These are phyloP conservation scores for Hemileia vastatrix DNA, from an alignment of 1,284 basidiomycete species.

Conservation along the genomic window DNA sequence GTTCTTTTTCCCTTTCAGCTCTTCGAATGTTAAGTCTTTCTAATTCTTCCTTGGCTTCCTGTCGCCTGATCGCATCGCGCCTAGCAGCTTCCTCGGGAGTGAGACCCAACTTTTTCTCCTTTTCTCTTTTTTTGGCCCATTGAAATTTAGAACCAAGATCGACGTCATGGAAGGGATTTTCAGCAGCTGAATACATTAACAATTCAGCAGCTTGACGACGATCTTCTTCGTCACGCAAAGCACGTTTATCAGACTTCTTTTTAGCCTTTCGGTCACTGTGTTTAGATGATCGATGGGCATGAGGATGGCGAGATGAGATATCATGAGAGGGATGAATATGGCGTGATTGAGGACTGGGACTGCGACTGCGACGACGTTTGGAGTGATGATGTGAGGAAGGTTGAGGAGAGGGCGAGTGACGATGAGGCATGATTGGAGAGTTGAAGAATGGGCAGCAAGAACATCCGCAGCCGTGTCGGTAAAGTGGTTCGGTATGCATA, in stretches of 20 bases:
- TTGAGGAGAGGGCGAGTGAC: too few species aligned
- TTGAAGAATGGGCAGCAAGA: too few species aligned
- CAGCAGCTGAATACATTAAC: slow-evolving; percentile 67
- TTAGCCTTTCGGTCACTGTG: slow-evolving; percentile 31
- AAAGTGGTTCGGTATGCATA: too few species aligned
- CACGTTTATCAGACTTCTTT: slow-evolving; percentile 20
- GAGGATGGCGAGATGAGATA: too few species aligned
- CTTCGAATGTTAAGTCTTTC: slow-evolving; percentile 80
- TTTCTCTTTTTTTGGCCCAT: slow-evolving; percentile 98
- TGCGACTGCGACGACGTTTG: too few species aligned
- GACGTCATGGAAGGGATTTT: slow-evolving; percentile 96
- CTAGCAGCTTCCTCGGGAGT: slow-evolving; percentile 66
- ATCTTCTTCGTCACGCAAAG: slow-evolving; percentile 26
- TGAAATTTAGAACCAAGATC: slow-evolving; percentile 89
- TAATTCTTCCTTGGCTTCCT: slow-evolving; percentile 82
- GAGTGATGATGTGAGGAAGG: too few species aligned
- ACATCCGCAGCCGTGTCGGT: too few species aligned
- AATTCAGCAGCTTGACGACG: slow-evolving; percentile 37
- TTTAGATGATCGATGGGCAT: too few species aligned
- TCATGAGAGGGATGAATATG: too few species aligned
- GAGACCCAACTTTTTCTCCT: slow-evolving; percentile 80
- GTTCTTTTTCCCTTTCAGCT: slow-evolving; percentile 83
- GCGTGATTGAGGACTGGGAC: too few species aligned
- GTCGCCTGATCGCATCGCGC: slow-evolving; percentile 66
- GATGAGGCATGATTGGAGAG: too few species aligned